A percentile compares a stretch with the other conserved stretches of the same genome.
These are phyloP conservation scores for Emericellopsis atlantica DNA, from an alignment of 2,329 filamentous ascomycete genomes.

Conservation along the genomic window DNA sequence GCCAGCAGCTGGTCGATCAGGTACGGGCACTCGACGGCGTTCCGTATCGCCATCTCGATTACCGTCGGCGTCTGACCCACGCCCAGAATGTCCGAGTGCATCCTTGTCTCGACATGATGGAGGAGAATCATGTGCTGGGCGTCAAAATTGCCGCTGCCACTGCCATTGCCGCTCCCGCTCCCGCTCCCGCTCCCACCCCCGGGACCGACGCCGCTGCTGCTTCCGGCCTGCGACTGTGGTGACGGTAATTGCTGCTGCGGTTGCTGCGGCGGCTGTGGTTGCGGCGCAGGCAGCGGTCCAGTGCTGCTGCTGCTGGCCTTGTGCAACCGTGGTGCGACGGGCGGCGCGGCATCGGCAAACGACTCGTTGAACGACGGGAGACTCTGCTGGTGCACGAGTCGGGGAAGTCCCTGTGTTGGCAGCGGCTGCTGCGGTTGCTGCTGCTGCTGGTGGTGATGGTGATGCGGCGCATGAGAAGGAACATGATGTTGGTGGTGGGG, in stretches of 20 bases:
- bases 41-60: constrained; percentile 17
- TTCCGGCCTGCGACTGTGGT: neutral
- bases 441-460: constrained; percentile 1
- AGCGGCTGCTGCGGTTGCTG: constrained; percentile 3
- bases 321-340: too few relatives aligned
- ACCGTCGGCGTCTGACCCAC: constrained; percentile 9
- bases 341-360: constrained; percentile 2
- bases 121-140: constrained; percentile 25
- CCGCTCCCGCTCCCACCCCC: neutral
- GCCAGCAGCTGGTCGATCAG: constrained; percentile 34
- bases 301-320: too few relatives aligned
- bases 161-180: neutral
- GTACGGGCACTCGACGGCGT: constrained; percentile 23
- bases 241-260: too few relatives aligned
- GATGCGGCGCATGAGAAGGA: neutral
- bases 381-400: neutral
- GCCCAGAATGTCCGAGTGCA: constrained; percentile 10
- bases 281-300: too few relatives aligned
- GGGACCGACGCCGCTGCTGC: neutral
- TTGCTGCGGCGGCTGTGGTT: too few relatives aligned
- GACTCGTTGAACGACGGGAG: constrained; percentile 4
- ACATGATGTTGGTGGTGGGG: too few relatives aligned
- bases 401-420: neutral
- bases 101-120: constrained; percentile 18
- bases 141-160: constrained; percentile 16